Conservation (phyloP, 371 early-diverging fungal species). For the Actinomucor elegans region DNA sequence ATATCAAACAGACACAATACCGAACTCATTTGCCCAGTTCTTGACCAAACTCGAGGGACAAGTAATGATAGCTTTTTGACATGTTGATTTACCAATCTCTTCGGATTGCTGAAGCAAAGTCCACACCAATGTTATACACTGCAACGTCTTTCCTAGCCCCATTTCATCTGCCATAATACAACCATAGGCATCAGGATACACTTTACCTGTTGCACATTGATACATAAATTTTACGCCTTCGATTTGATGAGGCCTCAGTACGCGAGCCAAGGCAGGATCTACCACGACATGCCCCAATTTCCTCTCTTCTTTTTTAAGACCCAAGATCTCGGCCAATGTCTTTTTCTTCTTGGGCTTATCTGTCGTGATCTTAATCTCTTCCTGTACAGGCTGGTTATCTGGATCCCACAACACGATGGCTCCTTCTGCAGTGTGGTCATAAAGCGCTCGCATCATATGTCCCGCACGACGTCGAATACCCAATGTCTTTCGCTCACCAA, state of each 20-base stretch:
- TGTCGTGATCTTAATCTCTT: slow-evolving; percentile 32
- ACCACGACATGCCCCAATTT: slow-evolving; percentile 63
- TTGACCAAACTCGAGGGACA: slow-evolving; percentile 84
- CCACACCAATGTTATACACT: slow-evolving; percentile 94
- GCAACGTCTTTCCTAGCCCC: slow-evolving; percentile 96
- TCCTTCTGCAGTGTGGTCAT: slow-evolving; percentile 84
- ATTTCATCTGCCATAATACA: slow-evolving; percentile 99
- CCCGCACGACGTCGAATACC: slow-evolving; percentile 22
- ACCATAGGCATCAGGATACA: slow-evolving; percentile 57
- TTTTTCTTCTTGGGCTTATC: slow-evolving; percentile 29
- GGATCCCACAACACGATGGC: slow-evolving; percentile 89
- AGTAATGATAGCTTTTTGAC: slow-evolving; percentile 87
- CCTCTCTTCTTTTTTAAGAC: slow-evolving; percentile 52
- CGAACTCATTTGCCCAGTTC: slow-evolving; percentile 88
- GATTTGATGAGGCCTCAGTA: slow-evolving; percentile 94
- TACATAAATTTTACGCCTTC: slow-evolving; percentile 92
- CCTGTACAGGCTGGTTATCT: slow-evolving; percentile 45
- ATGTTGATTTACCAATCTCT: slow-evolving; percentile 82
- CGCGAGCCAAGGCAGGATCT: slow-evolving; percentile 82
- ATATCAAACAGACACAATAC: slow-evolving; percentile 16
- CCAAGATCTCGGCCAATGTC: slow-evolving; percentile 53
- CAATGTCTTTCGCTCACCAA: slow-evolving; percentile 19
- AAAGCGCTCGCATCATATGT: slow-evolving; percentile 54
- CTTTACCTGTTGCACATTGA: slow-evolving; percentile 86
- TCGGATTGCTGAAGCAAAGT: slow-evolving; percentile 91